A percentile compares a stretch with the other conserved stretches of the same genome.
Conservation (phyloP, 306 rosid species). For the Cucurbita argyrosperma region DNA sequence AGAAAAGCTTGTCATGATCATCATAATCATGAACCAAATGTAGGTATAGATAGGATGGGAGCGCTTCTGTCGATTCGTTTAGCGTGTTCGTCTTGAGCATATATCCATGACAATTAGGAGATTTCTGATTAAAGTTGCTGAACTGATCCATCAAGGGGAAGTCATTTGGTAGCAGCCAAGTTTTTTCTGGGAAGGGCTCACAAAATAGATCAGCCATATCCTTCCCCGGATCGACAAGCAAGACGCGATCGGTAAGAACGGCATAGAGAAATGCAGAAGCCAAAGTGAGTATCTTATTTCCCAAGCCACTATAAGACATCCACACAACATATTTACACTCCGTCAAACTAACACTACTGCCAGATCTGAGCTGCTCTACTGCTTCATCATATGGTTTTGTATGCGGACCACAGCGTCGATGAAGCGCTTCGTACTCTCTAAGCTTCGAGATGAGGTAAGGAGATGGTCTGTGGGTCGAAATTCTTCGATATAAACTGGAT, state of each 20-base stretch:
- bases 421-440: slow-evolving; percentile 42
- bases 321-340: slow-evolving; percentile 53
- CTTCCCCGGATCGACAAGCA: slow-evolving; percentile 59
- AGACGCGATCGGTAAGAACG: slow-evolving; percentile 57
- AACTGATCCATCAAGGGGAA: slow-evolving; percentile 34
- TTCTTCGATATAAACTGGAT: slow-evolving; percentile 25
- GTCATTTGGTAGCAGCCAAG: slow-evolving; percentile 53
- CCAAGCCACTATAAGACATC: slow-evolving; percentile 66
- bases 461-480: slow-evolving; percentile 32
- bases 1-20: slow-evolving; percentile 60
- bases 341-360: slow-evolving; percentile 7
- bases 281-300: slow-evolving; percentile 55
- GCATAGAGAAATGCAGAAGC: slow-evolving; percentile 56
- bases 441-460: slow-evolving; percentile 42
- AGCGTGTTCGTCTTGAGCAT: slow-evolving; percentile 27
- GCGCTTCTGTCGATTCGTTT: not conserved
- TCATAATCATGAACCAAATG: slow-evolving; percentile 61
- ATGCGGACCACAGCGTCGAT: slow-evolving; percentile 47
- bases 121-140: slow-evolving; percentile 22
- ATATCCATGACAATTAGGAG: slow-evolving; percentile 39
- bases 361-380: slow-evolving; percentile 34
- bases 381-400: slow-evolving; percentile 36
- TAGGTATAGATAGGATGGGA: slow-evolving; percentile 35
- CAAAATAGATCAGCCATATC: slow-evolving; percentile 63
- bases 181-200: slow-evolving; percentile 49